Evolutionary conservation across 2,329 filamentous ascomycete genomes (phyloP).

Genomic region (Aureobasidium sp.): DNA sequence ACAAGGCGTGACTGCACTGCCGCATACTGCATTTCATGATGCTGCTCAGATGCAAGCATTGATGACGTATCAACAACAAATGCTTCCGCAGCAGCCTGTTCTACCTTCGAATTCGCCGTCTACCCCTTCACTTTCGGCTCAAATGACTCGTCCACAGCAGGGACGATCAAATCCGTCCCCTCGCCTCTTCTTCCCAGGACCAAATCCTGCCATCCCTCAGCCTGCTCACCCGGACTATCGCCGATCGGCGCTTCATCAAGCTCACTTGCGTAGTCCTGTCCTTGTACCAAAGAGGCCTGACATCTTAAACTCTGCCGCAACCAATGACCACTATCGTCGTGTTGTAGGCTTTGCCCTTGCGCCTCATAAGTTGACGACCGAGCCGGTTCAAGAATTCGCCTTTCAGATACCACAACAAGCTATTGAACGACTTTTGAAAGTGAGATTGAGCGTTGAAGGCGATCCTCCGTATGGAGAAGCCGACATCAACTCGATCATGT

Average conservation of each 20-base stretch:
- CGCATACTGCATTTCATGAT: background rate
- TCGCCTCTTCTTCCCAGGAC: constrained; percentile 1
- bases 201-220: constrained; percentile 21
- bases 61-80: constrained; percentile 1
- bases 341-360: constrained; percentile 2
- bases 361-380: background rate
- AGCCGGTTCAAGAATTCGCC: constrained; percentile 36
- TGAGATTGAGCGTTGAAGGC: constrained; percentile 25
- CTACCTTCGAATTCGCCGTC: background rate
- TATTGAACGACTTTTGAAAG: constrained; percentile 31
- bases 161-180: background rate
- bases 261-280: constrained; percentile 48
- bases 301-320: background rate
- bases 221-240: constrained; percentile 40
- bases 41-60: background rate
- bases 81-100: background rate
- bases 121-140: background rate
- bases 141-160: background rate
- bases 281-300: constrained; percentile 24
- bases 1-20: background rate
- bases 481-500: constrained; percentile 51
- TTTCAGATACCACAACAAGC: constrained; percentile 42
- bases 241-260: constrained; percentile 51
- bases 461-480: constrained; percentile 29
- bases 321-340: background rate